Base-by-base conservation (phyloP, 225 moss, liverwort and hornwort species). In the Polytrichum formosum region DNA sequence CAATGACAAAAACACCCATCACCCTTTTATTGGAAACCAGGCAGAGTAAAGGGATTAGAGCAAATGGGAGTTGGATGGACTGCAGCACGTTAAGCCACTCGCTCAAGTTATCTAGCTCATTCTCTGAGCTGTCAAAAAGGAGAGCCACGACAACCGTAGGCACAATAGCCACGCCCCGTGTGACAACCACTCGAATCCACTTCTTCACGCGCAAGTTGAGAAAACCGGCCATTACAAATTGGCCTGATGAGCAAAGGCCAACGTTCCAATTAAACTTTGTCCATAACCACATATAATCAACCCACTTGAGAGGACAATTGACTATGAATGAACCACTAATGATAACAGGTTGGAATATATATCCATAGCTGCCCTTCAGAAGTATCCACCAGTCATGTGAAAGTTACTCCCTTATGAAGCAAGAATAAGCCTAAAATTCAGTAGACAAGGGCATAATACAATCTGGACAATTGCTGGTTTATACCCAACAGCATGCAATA, bases 11-110 rank as follows among this genome's bases (percentile, higher is more conserved):
- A 67, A 56, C 68, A 19, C 88, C 92, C 94, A 94, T 92, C 56
- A 94, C 70, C 58, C 94, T 80, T 55, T 75, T 35, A 66, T 83
- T 94, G 53, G 94, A 92, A 16, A 94, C 92, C 6, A 94, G 84
- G 56, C 85, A 90, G 53, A 94, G 76, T 31, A 94, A 84, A 20
- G 94, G 94, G 54, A 94, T 84, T 35, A 94, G 83, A 75, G 94
- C 94, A 70, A 94, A 94, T 28, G 94, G 94, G 66, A 94, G 86
- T 80, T 94, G 94, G 72, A 94, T 82, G 2, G 94, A 94, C 74
- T 94, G 94, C 27, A 94, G 76, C 58, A 94, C 94, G 74, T 94
- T 94, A 16, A 94, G 82, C 94, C 92, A 94, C 80, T 94, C 94
- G 70, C 92, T 94, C 73, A 94, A 35, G 64, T 88, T 86, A 73